These are phyloP conservation scores for Agrocybe pediades DNA, from an alignment of 768 basidiomycete species.

Conservation along the genomic window DNA sequence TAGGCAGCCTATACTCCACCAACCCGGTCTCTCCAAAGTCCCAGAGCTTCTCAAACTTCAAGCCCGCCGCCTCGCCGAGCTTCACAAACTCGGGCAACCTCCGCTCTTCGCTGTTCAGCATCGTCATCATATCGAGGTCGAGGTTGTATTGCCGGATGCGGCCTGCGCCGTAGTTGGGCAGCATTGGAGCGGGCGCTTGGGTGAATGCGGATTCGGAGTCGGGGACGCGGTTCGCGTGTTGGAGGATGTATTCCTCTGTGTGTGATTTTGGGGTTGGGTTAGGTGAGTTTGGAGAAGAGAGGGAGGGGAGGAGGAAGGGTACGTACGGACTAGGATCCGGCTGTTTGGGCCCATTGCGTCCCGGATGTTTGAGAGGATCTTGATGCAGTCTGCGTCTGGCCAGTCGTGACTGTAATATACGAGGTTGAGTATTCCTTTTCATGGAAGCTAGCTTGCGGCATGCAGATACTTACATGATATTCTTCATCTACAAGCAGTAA, in stretches of 20 bases:
- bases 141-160: constrained; percentile 39
- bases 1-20: neutral
- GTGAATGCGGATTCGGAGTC: neutral
- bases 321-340: constrained; percentile 38
- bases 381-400: constrained; percentile 34
- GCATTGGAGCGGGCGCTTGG: constrained; percentile 44
- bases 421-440: constrained; percentile 1
- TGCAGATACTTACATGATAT: too few relatives aligned
- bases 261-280: too few relatives aligned
- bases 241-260: constrained; percentile 39
- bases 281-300: too few relatives aligned
- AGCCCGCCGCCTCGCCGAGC: constrained; percentile 22
- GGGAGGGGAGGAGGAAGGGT: neutral
- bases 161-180: constrained; percentile 49
- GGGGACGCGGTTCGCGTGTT: constrained; percentile 22
- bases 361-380: constrained; percentile 23
- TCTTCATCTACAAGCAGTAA: too few relatives aligned
- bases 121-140: constrained; percentile 47
- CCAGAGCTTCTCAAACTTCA: constrained; percentile 2
- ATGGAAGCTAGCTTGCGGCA: too few relatives aligned
- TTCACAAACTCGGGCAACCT: constrained; percentile 39
- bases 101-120: constrained; percentile 45
- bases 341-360: constrained; percentile 35
- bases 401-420: constrained; percentile 38
- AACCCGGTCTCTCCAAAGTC: constrained; percentile 1